Evolutionary conservation across 1,284 basidiomycete species (phyloP), one percentile per base, ranked within the genome.

Genomic region (Puccinia polysora): DNA sequence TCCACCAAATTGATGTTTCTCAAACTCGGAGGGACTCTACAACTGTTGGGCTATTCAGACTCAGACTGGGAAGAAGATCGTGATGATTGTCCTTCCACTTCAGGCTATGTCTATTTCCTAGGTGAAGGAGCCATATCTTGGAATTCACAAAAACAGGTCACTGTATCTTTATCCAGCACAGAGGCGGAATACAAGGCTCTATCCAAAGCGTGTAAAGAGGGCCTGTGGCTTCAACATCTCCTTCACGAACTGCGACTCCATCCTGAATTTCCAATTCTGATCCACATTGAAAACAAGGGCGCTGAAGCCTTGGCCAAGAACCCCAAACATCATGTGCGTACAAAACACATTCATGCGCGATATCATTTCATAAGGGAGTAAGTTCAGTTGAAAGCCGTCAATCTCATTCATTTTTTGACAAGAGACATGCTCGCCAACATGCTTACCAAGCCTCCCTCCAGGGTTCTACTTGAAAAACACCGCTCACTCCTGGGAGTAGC

Each of bases 111-210:
- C 25, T 64, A 30, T 32, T 14, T 14, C 1, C 32, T 45, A 6
- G 45, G 45, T 18, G 25, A 30, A 18, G 62, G 62, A 2, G 38
- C 62, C 1, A 64, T 64, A 1, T 49, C 62, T 2, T 64, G 62
- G 62, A 23, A 47, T 23, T 64, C 62, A 5, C 8, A 30, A 2
- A 64, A 64, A 43, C 62, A 64, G 34, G 28, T 14, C 6, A 49
- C 62, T 15, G 62, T 64, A 8, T 25, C 62, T 12, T 32, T 64
- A 3, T 63, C 7, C n/a, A n/a, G n/a, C n/a, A n/a, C n/a, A n/a
- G n/a, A n/a, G n/a, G n/a, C n/a, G n/a, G n/a, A n/a, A n/a, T 59
- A 59, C 20, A 38, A 34, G 18, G 56, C 30, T 15, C 25, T 59
- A 6, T 59, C 56, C 15, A 32, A 59, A 2, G 10, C 56, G 14